phyloP scores from a whole-genome alignment of 192 early-diverging fungal genomes.

The Coemansia sp. region DNA sequence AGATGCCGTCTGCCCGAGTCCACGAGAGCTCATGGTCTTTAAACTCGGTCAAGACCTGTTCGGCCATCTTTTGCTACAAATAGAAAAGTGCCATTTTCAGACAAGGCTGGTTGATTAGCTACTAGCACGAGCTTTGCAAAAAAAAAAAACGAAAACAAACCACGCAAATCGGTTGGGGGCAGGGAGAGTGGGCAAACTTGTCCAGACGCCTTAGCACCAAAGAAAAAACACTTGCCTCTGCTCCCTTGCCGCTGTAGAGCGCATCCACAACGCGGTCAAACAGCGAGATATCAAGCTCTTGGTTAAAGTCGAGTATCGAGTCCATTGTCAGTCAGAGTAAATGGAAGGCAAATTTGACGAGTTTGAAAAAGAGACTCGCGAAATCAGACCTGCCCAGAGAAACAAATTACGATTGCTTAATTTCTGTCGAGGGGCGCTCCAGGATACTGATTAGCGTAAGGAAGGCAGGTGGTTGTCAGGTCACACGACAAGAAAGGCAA shows the following conservation, averaged over 20 bases:
- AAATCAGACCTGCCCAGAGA: not conserved
- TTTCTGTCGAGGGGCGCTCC: not conserved
- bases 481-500: not conserved
- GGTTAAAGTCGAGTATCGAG: constrained; percentile 84
- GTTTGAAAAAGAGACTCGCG: not conserved
- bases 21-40: constrained; percentile 94
- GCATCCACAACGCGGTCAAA: constrained; percentile 89
- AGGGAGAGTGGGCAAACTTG: not conserved
- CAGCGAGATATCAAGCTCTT: constrained; percentile 79
- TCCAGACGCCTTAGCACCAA: not conserved
- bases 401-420: not conserved
- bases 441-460: constrained; percentile 3
- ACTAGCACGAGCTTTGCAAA: not conserved
- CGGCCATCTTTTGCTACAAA: constrained; percentile 79
- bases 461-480: not conserved
- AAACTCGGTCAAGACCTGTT: constrained; percentile 86
- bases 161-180: not conserved
- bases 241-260: constrained; percentile 70
- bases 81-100: not conserved
- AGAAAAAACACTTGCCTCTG: constrained; percentile 59
- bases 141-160: not conserved
- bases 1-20: constrained; percentile 89
- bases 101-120: constrained; percentile 4
- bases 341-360: not conserved
- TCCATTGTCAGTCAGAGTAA: constrained; percentile 20